phyloP scores from a whole-genome alignment of 441 rosid species.

The Aquilaria agallochum region DNA sequence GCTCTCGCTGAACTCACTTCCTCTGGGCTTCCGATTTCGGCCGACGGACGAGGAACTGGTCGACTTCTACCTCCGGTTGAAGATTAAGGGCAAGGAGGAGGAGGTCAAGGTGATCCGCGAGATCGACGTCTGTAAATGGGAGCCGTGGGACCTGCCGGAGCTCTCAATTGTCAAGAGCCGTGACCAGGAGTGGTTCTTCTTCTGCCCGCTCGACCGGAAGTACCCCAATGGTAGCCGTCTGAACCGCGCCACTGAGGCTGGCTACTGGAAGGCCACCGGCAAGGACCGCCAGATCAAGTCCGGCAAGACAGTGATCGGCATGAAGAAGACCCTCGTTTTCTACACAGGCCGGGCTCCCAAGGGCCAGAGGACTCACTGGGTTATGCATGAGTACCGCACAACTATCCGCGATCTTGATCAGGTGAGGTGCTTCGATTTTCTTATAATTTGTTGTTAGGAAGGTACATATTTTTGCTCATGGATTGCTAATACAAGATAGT shows the following conservation, averaged over 20 bases:
- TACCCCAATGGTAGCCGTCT: constrained; percentile 68
- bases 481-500: background rate
- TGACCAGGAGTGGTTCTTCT: constrained; percentile 87
- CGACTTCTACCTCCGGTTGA: constrained; percentile 51
- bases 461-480: background rate
- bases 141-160: constrained; percentile 89
- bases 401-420: constrained; percentile 64
- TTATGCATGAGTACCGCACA: constrained; percentile 86
- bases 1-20: constrained; percentile 28
- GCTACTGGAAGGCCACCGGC: constrained; percentile 95
- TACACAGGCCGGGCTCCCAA: constrained; percentile 74
- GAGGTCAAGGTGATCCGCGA: constrained; percentile 58
- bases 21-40: constrained; percentile 37
- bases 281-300: constrained; percentile 72
- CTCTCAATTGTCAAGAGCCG: constrained; percentile 46
- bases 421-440: constrained; percentile 46
- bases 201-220: constrained; percentile 80
- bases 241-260: constrained; percentile 75
- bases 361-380: constrained; percentile 70
- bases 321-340: constrained; percentile 85
- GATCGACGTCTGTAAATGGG: constrained; percentile 78
- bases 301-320: constrained; percentile 50
- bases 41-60: constrained; percentile 42
- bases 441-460: background rate
- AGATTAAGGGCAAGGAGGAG: constrained; percentile 58